Conservation (phyloP, 768 basidiomycete genomes). For the Suillus fuscotomentosus region DNA sequence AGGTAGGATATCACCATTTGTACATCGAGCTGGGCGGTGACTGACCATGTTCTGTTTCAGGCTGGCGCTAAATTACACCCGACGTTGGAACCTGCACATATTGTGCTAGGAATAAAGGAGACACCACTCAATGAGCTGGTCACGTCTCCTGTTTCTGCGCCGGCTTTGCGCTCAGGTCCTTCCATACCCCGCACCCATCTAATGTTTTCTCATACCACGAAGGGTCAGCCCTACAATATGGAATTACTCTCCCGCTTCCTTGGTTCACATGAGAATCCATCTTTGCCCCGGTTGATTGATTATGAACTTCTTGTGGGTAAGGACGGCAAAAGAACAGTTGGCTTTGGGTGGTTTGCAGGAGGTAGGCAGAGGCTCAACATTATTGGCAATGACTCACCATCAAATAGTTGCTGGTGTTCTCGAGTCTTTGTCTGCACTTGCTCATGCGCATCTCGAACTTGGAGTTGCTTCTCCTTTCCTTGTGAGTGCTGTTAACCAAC, state of each 20-base stretch:
- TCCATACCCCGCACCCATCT: conserved; percentile 63
- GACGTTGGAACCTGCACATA: conserved; percentile 61
- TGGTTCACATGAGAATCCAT: conserved; percentile 21
- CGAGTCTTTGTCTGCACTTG: conserved; percentile 77
- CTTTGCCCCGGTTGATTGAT: conserved; percentile 63
- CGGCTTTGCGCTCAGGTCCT: conserved; percentile 9
- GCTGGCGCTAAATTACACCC: conserved; percentile 71
- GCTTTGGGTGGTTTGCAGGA: conserved; percentile 92
- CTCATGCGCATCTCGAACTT: conserved; percentile 72
- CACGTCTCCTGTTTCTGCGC: conserved; percentile 35
- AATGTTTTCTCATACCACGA: conserved; percentile 92
- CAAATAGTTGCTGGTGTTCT: conserved; percentile 75
- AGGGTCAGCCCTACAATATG: conserved; percentile 86
- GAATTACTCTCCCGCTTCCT: conserved; percentile 70
- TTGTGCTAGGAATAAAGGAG: conserved; percentile 90
- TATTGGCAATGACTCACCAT: conserved; percentile 2
- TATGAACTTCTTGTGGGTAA: conserved; percentile 75
- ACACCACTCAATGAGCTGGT: conserved; percentile 65
- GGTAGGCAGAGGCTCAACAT: conserved; percentile 41
- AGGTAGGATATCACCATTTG: conserved; percentile 43
- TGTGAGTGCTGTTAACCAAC: conserved; percentile 40
- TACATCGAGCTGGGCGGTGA: not conserved
- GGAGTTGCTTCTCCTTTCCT: conserved; percentile 85
- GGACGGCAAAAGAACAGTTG: conserved; percentile 75
- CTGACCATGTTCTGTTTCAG: conserved; percentile 35